These are phyloP conservation scores for Pythium apleroticum DNA, from an alignment of 352 stramenopile genomes.

Conservation along the genomic window DNA sequence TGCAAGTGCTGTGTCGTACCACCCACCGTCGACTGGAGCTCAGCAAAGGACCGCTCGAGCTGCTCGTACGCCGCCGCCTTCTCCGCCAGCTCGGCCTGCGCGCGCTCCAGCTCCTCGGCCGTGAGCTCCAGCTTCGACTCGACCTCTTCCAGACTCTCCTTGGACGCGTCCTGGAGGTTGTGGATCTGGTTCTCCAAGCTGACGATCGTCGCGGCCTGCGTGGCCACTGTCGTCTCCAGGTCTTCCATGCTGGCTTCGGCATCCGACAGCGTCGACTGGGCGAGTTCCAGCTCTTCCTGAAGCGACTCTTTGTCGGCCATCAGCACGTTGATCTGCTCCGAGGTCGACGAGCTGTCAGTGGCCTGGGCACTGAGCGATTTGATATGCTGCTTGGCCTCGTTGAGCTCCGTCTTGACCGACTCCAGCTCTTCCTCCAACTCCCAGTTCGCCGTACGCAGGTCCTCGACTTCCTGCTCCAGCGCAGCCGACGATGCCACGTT, in stretches of 20 bases:
- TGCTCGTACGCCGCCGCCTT: slow-evolving; percentile 38
- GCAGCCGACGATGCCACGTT: slow-evolving; percentile 5
- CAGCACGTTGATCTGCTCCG: slow-evolving; percentile 15
- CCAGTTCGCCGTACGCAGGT: slow-evolving; percentile 28
- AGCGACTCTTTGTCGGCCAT: slow-evolving; percentile 28
- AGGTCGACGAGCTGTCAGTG: slow-evolving; percentile 4
- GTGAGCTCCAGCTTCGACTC: slow-evolving; percentile 61
- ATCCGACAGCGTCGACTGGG: slow-evolving; percentile 22
- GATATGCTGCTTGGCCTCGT: slow-evolving; percentile 13
- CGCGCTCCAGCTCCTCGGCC: slow-evolving; percentile 33
- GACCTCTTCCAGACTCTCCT: slow-evolving; percentile 66
- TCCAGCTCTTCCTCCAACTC: slow-evolving; percentile 27
- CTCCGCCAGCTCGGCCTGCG: slow-evolving; percentile 38
- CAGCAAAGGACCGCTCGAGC: slow-evolving; percentile 20
- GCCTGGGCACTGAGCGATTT: slow-evolving; percentile 16
- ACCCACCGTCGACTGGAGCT: slow-evolving; percentile 13
- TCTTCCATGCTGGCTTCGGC: slow-evolving; percentile 19
- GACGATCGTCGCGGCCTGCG: slow-evolving; percentile 8
- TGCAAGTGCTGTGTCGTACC: slow-evolving; percentile 18
- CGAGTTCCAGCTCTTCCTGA: slow-evolving; percentile 25
- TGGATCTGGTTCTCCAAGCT: slow-evolving; percentile 55
- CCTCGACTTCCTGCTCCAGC: slow-evolving; percentile 44
- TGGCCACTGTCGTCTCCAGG: slow-evolving; percentile 1
- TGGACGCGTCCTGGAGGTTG: slow-evolving; percentile 61
- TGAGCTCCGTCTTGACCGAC: slow-evolving; percentile 14